Evolutionary conservation across 352 stramenopile genomes (phyloP), one percentile per base, ranked within the genome.

Genomic region (Phytophthora hibernalis): DNA sequence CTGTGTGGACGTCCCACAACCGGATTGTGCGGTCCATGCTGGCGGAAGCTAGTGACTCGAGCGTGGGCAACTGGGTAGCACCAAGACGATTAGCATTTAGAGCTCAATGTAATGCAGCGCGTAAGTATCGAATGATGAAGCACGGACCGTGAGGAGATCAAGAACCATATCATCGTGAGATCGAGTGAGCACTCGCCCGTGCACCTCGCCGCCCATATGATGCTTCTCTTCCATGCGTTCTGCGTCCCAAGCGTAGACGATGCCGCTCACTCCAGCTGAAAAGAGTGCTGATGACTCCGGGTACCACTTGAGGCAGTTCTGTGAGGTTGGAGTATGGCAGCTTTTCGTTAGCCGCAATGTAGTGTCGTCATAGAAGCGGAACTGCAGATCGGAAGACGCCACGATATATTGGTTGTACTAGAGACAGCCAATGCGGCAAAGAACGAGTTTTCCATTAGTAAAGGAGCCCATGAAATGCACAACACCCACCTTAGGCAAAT

Each of bases 21-120:
- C 85, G 85, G 47, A 97, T 95, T 18, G 82, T 97, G 40, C 82
- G 83, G 67, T 97, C 90, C 88, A 97, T 97, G 59, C 85, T 95
- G 16, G 83, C 89, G 2, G 83, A 96, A 24, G 87, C 89, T 11
- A 97, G 65, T 22, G 85, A 89, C 52, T 96, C 89, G 21, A 97
- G 74, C 11, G 84, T 87, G 40, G 82, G 80, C 4, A 97, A 66
- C 73, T 94, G 54, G 12, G 54, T 16, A 59, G 9, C 30, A 51
- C 16, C 21, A 33, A n/a, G 20, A 56, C 18, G 31, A 49, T 58
- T 51, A 62, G 16, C 22, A 28, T 33, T 8, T 50, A 20, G 11
- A 8, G 16, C 6, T 55, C n/a, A 15, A 28, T 45, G 61, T 10
- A 35, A 10, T 5, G 9, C 16, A 57, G 13, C 26, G 18, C 45